Conservation (phyloP, 2,329 filamentous ascomycete genomes). For the Penicillium sclerotiorum region DNA sequence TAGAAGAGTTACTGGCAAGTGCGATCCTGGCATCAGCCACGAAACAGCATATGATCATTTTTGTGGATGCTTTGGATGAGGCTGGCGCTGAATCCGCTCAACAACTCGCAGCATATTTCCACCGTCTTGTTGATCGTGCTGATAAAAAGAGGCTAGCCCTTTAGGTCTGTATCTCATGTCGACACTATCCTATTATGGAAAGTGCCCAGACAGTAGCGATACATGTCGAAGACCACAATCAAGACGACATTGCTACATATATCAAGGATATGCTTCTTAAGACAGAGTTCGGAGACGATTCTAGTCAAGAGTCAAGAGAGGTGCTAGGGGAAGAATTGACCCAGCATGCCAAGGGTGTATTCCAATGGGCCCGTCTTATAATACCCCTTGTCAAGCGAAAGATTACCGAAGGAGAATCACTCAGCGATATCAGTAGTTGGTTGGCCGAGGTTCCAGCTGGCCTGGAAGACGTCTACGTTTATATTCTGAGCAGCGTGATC, state of each 20-base stretch:
- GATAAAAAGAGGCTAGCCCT: background rate
- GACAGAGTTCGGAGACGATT: background rate
- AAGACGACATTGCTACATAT: background rate
- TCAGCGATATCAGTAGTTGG: constrained; percentile 3
- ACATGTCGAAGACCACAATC: constrained; percentile 9
- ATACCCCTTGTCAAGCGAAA: constrained; percentile 4
- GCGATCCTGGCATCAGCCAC: background rate
- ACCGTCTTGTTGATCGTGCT: background rate
- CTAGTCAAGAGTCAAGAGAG: background rate
- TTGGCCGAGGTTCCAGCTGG: constrained; percentile 7
- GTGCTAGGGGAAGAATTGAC: background rate
- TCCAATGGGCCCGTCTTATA: constrained; percentile 12
- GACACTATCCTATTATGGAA: constrained; percentile 14
- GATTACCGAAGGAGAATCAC: constrained; percentile 9
- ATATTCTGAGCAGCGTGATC: constrained; percentile 8
- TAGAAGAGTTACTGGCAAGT: constrained; percentile 6
- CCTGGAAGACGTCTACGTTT: constrained; percentile 9
- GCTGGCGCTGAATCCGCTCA: constrained; percentile 5
- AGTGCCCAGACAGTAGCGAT: constrained; percentile 7
- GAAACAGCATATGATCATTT: constrained; percentile 1
- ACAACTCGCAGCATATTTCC: constrained; percentile 5
- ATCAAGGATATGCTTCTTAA: constrained; percentile 4
- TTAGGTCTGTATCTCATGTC: constrained; percentile 16
- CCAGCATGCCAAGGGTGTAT: constrained; percentile 6
- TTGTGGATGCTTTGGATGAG: constrained; percentile 16